phyloP scores from a whole-genome alignment of 2,329 filamentous ascomycete genomes.

The Hysterium pulicare region DNA sequence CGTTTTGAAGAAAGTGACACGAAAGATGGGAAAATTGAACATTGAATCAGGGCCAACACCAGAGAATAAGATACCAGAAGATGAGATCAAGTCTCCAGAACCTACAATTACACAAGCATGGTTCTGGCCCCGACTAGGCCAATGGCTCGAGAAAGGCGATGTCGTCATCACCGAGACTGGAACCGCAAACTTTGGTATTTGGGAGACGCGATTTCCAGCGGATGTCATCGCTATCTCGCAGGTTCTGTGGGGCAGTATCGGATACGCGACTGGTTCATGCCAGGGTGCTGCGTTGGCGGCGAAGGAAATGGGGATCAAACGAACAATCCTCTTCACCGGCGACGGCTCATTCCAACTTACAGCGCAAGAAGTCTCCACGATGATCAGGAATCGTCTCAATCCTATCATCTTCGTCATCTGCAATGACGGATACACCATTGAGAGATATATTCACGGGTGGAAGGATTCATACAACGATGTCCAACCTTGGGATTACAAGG shows the following conservation, averaged over 20 bases:
- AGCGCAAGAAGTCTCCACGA: constrained; percentile 78
- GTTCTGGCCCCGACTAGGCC: constrained; percentile 74
- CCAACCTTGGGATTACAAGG: constrained; percentile 68
- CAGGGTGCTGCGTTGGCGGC: constrained; percentile 72
- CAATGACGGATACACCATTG: constrained; percentile 87
- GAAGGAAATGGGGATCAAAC: constrained; percentile 58
- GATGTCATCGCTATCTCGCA: constrained; percentile 79
- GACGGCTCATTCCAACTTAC: constrained; percentile 86
- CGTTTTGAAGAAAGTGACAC: constrained; percentile 68
- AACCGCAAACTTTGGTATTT: constrained; percentile 83
- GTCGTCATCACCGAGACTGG: constrained; percentile 84
- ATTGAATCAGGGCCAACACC: constrained; percentile 52
- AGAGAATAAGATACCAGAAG: constrained; percentile 48
- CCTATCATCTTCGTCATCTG: constrained; percentile 83
- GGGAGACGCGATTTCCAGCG: constrained; percentile 75
- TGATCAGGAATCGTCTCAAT: constrained; percentile 70
- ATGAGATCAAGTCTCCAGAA: constrained; percentile 26
- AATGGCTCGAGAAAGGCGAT: constrained; percentile 69
- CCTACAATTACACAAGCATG: constrained; percentile 63
- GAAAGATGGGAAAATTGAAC: constrained; percentile 56
- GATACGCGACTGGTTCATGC: constrained; percentile 60
- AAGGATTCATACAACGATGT: constrained; percentile 80
- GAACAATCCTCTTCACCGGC: constrained; percentile 83
- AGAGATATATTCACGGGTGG: constrained; percentile 83
- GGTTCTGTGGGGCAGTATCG: constrained; percentile 68